Evolutionary conservation across 768 basidiomycete species (phyloP), one percentile per base, ranked within the genome.

Genomic region (Lactifluus rugatus): DNA sequence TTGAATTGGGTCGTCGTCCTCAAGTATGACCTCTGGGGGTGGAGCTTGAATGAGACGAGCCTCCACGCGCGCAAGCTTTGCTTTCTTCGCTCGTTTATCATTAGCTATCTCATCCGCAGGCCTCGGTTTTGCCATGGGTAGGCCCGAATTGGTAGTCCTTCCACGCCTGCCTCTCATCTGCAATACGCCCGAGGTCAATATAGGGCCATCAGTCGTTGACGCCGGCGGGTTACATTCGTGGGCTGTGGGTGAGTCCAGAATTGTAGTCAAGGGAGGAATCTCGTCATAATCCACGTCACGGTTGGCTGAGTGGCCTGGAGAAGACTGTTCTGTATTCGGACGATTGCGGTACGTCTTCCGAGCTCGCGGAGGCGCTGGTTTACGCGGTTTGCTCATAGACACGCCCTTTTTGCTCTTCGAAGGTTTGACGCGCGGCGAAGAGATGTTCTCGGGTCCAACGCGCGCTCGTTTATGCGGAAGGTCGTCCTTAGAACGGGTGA

Each of bases 211-310:
- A 6, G 39, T 44, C 17, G 31, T 26, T 28, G 25, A 32, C 19
- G 28, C 34, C 8, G 54, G 31, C 0, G 23, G 28, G 32, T 23
- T 41, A 28, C 36, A 14, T 16, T 8, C 54, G 25, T 62, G 58
- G 26, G 61, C 41, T 5, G 28, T 28, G 19, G 48, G 32, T 5
- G 48, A 39, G 17, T 46, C 31, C 19, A 21, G 32, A 34, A 14
- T 17, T 5, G 19, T n/a, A n/a, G 52, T 55, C 37, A 53, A 41
- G 25, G 49, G 46, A 19, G 63, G 63, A 2, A 64, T 55, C 50
- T 62, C 57, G 37, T 64, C 63, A 48, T 59, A 64, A 28, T 64
- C 61, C 13, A 64, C 52, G n/a, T 51, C 48, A 36, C 44, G 26
- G 21, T 36, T 48, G 23, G 32, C 36, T 9, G 28, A 5, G 23